phyloP scores from a whole-genome alignment of 129 eudicot genomes.

The Kitagawia praeruptora region DNA sequence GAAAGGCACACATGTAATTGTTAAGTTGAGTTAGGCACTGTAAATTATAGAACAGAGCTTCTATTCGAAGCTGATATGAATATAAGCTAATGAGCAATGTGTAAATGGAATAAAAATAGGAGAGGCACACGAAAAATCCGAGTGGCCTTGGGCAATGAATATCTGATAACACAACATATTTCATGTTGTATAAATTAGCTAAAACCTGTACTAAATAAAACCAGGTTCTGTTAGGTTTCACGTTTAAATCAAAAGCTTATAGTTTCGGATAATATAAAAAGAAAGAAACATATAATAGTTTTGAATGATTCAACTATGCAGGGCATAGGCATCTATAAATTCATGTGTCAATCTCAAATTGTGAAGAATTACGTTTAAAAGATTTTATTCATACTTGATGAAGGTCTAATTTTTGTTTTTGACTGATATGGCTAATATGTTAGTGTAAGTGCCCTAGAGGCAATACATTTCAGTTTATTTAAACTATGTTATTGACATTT shows the following conservation, averaged over 20 bases:
- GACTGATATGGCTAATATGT: too few species aligned
- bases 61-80: background rate
- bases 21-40: background rate
- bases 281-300: background rate
- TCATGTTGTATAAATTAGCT: background rate
- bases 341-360: background rate
- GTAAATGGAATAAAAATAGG: background rate
- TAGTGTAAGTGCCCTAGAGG: too few species aligned
- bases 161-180: background rate
- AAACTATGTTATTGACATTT: too few species aligned
- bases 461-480: too few species aligned
- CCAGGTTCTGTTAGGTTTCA: background rate
- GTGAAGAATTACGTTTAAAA: background rate
- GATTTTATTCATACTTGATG: background rate
- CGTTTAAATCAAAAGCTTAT: background rate
- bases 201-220: background rate
- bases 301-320: background rate
- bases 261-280: background rate
- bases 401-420: too few species aligned
- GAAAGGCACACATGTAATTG: background rate
- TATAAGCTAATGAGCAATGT: background rate
- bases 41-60: conserved; percentile 10
- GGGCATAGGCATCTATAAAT: background rate
- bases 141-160: background rate
- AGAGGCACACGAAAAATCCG: background rate